These are phyloP conservation scores for Poronia punctata DNA, from an alignment of 495 filamentous ascomycete species.

Conservation along the genomic window DNA sequence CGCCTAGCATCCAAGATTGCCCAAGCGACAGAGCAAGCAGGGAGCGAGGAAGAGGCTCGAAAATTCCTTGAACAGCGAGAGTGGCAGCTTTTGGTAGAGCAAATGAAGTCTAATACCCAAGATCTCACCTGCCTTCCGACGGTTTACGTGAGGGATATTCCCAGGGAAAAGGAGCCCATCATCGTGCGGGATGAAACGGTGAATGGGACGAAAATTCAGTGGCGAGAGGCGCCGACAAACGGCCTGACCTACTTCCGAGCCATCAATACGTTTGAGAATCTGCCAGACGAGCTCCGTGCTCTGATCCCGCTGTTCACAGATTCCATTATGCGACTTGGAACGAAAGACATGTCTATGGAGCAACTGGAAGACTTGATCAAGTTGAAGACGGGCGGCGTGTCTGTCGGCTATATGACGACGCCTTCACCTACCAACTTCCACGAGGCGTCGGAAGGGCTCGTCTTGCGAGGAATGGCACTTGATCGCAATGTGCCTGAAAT, in stretches of 20 bases:
- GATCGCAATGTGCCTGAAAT: constrained; percentile 85
- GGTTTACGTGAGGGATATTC: constrained; percentile 80
- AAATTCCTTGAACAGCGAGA: constrained; percentile 65
- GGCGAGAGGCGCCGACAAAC: constrained; percentile 89
- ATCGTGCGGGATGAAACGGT: constrained; percentile 60
- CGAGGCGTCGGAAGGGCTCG: constrained; percentile 68
- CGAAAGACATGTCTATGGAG: constrained; percentile 81
- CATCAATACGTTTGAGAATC: constrained; percentile 65
- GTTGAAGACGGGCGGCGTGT: constrained; percentile 89
- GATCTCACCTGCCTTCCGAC: constrained; percentile 85
- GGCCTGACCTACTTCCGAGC: constrained; percentile 94
- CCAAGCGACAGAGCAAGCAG: constrained; percentile 58
- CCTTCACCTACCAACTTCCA: constrained; percentile 65
- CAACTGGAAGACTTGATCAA: constrained; percentile 93
- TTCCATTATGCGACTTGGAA: constrained; percentile 86
- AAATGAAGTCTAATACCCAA: constrained; percentile 71
- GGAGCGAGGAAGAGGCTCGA: constrained; percentile 63
- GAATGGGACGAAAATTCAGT: constrained; percentile 67
- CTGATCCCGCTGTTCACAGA: constrained; percentile 89
- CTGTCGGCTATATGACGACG: constrained; percentile 67
- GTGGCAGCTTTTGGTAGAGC: constrained; percentile 70
- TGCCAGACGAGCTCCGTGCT: constrained; percentile 79
- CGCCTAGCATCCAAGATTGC: constrained; percentile 64
- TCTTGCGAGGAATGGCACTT: constrained; percentile 75
- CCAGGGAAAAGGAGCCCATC: constrained; percentile 64